These are phyloP conservation scores for Leccinum fibrillosum DNA, from an alignment of 768 basidiomycete species.

Conservation along the genomic window DNA sequence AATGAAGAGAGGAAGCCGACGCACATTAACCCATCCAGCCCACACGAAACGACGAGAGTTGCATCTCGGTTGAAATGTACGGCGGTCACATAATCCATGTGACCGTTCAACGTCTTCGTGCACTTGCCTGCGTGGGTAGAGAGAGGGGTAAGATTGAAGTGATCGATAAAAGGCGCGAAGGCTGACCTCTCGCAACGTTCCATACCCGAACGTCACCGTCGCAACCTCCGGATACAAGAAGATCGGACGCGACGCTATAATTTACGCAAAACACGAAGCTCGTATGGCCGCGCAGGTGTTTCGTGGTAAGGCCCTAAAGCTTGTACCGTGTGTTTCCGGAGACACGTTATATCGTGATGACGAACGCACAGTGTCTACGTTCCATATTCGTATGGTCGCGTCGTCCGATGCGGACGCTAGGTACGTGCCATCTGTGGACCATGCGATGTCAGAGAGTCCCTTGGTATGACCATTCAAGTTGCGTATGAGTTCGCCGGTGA, in stretches of 20 bases:
- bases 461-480: conserved; percentile 73
- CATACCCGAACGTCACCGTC: conserved; percentile 93
- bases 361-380: conserved; percentile 67
- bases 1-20: conserved; percentile 25
- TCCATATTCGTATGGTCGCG: conserved; percentile 85
- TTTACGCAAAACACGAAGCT: conserved; percentile 91
- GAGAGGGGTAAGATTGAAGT: background rate
- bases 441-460: conserved; percentile 87
- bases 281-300: conserved; percentile 75
- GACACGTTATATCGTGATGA: conserved; percentile 4
- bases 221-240: conserved; percentile 89
- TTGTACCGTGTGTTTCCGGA: background rate
- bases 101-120: conserved; percentile 84
- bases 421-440: conserved; percentile 79
- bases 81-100: conserved; percentile 92
- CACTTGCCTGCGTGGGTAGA: conserved; percentile 57
- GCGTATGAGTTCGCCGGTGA: conserved; percentile 72
- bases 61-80: conserved; percentile 94
- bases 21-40: conserved; percentile 92
- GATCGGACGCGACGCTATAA: conserved; percentile 82
- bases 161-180: background rate
- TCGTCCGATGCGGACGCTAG: conserved; percentile 94
- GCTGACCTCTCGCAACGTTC: conserved; percentile 76
- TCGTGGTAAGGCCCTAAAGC: conserved; percentile 63
- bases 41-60: conserved; percentile 85